phyloP scores from a whole-genome alignment of 148 eudicot species.

The Nepenthes gracilis region DNA sequence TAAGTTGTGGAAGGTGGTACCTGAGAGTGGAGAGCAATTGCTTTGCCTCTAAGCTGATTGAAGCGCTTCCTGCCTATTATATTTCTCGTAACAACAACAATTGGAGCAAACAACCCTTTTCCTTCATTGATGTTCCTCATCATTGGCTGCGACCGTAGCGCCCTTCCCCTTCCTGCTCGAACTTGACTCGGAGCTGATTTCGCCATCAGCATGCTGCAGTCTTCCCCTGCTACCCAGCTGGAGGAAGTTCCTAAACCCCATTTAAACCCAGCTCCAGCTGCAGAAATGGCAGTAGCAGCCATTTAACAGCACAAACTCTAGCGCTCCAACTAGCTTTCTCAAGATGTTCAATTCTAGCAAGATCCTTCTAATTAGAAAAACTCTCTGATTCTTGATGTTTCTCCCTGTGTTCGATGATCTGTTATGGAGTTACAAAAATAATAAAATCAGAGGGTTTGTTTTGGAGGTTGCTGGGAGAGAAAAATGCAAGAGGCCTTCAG shows the following conservation, averaged over 20 bases:
- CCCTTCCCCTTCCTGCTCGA: slow-evolving; percentile 29
- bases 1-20: slow-evolving; percentile 15
- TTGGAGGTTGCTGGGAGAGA: slow-evolving; percentile 9
- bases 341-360: background rate
- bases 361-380: background rate
- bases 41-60: slow-evolving; percentile 95
- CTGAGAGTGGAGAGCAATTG: slow-evolving; percentile 95
- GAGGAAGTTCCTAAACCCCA: slow-evolving; percentile 32
- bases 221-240: slow-evolving; percentile 44
- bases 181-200: slow-evolving; percentile 27
- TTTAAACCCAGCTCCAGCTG: slow-evolving; percentile 21
- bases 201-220: slow-evolving; percentile 26
- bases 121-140: slow-evolving; percentile 93
- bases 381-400: background rate
- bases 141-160: slow-evolving; percentile 43
- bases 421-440: background rate
- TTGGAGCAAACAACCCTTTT: slow-evolving; percentile 82
- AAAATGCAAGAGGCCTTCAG: background rate
- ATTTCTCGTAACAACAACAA: slow-evolving; percentile 62
- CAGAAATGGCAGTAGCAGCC: slow-evolving; percentile 42
- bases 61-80: slow-evolving; percentile 75
- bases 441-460: slow-evolving; percentile 9
- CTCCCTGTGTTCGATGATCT: background rate
- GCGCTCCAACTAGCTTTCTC: background rate
- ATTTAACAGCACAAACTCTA: background rate